Evolutionary conservation across 2,329 filamentous ascomycete species (phyloP).

Genomic region (Ophiosphaerella herpotricha): DNA sequence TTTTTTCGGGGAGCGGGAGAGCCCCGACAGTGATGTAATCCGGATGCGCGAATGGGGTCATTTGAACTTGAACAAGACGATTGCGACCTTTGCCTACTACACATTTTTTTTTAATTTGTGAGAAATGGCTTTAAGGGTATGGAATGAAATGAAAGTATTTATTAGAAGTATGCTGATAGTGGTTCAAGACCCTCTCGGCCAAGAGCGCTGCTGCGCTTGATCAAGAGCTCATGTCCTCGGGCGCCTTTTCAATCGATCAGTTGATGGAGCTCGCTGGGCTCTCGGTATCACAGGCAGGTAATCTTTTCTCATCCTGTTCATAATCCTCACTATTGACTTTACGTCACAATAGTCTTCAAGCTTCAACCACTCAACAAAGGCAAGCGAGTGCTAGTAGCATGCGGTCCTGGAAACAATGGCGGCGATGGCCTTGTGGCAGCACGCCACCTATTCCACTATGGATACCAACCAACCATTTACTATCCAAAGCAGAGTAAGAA

Average conservation of each 20-base stretch:
- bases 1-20: no score
- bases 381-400: constrained; percentile 80
- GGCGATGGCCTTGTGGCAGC: constrained; percentile 95
- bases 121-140: constrained; percentile 21
- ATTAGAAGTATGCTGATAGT: constrained; percentile 1
- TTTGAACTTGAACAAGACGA: no score
- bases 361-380: constrained; percentile 78
- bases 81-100: background rate
- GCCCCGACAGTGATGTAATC: constrained; percentile 37
- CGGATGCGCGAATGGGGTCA: constrained; percentile 2
- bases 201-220: constrained; percentile 89
- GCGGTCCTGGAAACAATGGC: constrained; percentile 79
- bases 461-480: constrained; percentile 86
- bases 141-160: background rate
- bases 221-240: constrained; percentile 87
- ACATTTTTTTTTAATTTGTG: background rate
- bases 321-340: background rate
- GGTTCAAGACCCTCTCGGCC: constrained; percentile 76
- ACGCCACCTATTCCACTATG: constrained; percentile 87
- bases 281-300: constrained; percentile 88
- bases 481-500: constrained; percentile 92
- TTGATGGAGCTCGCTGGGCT: constrained; percentile 96
- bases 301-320: background rate
- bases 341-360: constrained; percentile 68
- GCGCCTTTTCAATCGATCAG: constrained; percentile 91